Evolutionary conservation across 2,329 filamentous ascomycete species (phyloP), one percentile per base, ranked within the genome.

Genomic region (Colletotrichum nymphaeae): DNA sequence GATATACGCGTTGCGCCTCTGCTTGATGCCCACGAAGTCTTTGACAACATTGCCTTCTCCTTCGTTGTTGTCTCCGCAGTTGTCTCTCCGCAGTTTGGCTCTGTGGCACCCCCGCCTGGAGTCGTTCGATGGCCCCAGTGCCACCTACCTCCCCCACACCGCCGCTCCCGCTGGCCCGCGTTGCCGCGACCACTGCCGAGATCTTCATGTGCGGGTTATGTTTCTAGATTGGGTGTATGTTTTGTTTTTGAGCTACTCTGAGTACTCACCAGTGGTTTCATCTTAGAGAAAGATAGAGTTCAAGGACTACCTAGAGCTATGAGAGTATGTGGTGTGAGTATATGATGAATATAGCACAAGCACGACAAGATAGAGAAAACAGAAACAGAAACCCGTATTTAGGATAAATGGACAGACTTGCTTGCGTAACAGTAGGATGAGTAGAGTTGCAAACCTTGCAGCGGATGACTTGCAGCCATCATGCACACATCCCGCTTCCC

Each of bases 151-250:
- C 19, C 16, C 19, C 46, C 28, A 46, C 22, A 53, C 16, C 53
- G 62, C 62, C 49, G 62, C 28, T 37, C 28, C 62, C 62, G 62
- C 19, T 63, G 46, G 62, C 59, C 59, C 59, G 46, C 46, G 42
- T 53, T 63, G n/a, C 60, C 60, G 28, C 22, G 22, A 52, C 46
- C n/a, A 63, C 46, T 24, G 60, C 60, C 46, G 37, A 26, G 28
- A 9, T 30, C 22, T 3, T 7, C 12, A 30, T 28, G n/a, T 28
- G 46, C 8, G 12, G 5, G 12, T 12, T 63, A 26, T n/a, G 2
- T 42, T 55, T 19, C 30, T 30, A 9, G 11, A 32, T 22, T 26
- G 19, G 32, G 11, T 24, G 28, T 19, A 11, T 16, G 22, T 24
- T 30, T 22, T 22, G 30, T 63, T 37, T 12, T 24, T 16, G 28